These are phyloP conservation scores for Pyrus hybrid DNA, from an alignment of 331 rosid species.

Conservation along the genomic window DNA sequence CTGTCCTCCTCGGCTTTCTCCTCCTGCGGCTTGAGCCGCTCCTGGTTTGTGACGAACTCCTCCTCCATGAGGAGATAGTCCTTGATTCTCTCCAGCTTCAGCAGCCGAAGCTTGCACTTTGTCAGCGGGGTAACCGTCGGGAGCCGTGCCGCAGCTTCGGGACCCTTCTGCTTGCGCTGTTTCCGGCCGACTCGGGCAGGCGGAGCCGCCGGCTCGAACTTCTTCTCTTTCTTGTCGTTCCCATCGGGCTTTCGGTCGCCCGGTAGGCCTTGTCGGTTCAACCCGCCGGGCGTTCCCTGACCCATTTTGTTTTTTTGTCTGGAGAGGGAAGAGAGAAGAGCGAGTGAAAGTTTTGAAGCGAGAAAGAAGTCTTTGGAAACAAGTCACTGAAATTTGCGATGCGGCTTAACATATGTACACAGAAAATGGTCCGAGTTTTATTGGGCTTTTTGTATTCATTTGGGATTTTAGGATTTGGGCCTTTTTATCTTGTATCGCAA, in stretches of 20 bases:
- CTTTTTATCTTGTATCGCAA: no score
- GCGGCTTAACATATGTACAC: not conserved
- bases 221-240: conserved; percentile 82
- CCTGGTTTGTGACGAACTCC: conserved; percentile 92
- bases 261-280: conserved; percentile 72
- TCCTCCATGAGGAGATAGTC: conserved; percentile 94
- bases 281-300: conserved; percentile 94
- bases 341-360: not conserved
- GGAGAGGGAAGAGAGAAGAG: not conserved
- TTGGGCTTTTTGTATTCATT: not conserved
- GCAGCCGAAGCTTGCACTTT: conserved; percentile 77
- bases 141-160: conserved; percentile 88
- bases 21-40: conserved; percentile 91
- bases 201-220: conserved; percentile 71
- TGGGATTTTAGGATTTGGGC: no score
- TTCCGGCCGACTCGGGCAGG: conserved; percentile 85
- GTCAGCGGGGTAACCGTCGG: conserved; percentile 92
- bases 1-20: conserved; percentile 97
- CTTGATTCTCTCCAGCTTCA: conserved; percentile 88
- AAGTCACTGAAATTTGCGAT: not conserved
- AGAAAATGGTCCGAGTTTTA: not conserved
- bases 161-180: conserved; percentile 94
- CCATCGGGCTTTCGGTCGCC: conserved; percentile 84
- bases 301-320: conserved; percentile 40
- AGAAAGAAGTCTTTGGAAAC: conserved; percentile 10